phyloP scores from a whole-genome alignment of 2,329 filamentous ascomycete species.

The Aspergillus glaucus region DNA sequence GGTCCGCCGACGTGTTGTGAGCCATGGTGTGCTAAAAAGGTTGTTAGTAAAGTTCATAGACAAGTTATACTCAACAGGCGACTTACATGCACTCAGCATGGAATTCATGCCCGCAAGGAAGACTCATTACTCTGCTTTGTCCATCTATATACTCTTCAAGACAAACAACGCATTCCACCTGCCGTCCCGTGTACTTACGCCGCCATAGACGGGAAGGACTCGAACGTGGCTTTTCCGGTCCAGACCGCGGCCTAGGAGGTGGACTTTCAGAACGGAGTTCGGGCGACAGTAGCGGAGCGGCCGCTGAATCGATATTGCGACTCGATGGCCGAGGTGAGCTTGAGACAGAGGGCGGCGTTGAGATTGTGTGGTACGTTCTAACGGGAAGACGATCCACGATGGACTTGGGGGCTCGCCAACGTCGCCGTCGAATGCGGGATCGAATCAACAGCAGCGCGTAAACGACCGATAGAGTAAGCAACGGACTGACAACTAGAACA shows the following conservation, averaged over 20 bases:
- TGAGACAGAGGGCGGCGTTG: slow-evolving; percentile 52
- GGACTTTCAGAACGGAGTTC: slow-evolving; percentile 23
- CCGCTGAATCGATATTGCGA: slow-evolving; percentile 60
- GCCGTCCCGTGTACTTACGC: slow-evolving; percentile 56
- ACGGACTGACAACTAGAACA: slow-evolving; percentile 90
- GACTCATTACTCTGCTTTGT: slow-evolving; percentile 88
- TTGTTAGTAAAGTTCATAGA: slow-evolving; percentile 11
- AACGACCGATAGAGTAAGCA: slow-evolving; percentile 87
- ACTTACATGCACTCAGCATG: slow-evolving; percentile 98
- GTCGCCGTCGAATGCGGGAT: slow-evolving; percentile 76
- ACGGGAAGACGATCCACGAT: slow-evolving; percentile 93
- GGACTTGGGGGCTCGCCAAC: slow-evolving; percentile 96
- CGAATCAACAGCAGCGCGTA: slow-evolving; percentile 83
- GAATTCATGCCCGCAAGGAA: slow-evolving; percentile 96
- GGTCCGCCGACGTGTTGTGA: slow-evolving; percentile 90
- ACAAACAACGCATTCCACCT: slow-evolving; percentile 91
- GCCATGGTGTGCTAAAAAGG: slow-evolving; percentile 73
- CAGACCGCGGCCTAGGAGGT: slow-evolving; percentile 31
- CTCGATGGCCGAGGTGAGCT: slow-evolving; percentile 55
- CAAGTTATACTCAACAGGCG: neutral
- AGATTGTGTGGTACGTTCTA: slow-evolving; percentile 85
- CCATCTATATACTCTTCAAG: slow-evolving; percentile 95
- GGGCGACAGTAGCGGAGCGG: slow-evolving; percentile 65
- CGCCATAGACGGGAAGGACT: slow-evolving; percentile 37
- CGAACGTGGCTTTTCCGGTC: slow-evolving; percentile 17